Percentiles rank a stretch among this genome's conserved stretches.
Conservation (phyloP, 2,329 filamentous ascomycete species). For the Trichoderma lentiforme region DNA sequence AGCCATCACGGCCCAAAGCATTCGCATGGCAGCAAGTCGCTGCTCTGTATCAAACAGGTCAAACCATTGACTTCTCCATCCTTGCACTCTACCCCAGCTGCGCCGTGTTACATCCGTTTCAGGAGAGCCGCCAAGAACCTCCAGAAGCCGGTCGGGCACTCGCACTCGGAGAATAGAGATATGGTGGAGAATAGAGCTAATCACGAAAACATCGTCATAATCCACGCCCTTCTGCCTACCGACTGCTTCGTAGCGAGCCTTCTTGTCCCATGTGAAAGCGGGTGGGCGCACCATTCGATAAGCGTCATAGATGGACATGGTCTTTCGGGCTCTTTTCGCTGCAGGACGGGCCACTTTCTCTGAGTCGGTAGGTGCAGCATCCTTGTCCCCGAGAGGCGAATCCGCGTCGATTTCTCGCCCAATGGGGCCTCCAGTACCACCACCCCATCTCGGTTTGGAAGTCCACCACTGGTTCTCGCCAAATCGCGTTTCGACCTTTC, state of each 20-base stretch:
- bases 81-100: constrained; percentile 52
- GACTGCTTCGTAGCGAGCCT: constrained; percentile 56
- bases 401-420: constrained; percentile 57
- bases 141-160: constrained; percentile 53
- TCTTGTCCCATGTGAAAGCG: constrained; percentile 57
- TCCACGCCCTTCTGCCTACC: constrained; percentile 46
- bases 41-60: constrained; percentile 56
- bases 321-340: constrained; percentile 52
- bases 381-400: constrained; percentile 44
- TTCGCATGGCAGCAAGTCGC: constrained; percentile 53
- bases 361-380: constrained; percentile 31
- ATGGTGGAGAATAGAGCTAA: constrained; percentile 62
- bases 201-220: constrained; percentile 60
- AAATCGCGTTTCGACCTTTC: constrained; percentile 52
- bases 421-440: constrained; percentile 59
- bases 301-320: constrained; percentile 57
- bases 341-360: constrained; percentile 26
- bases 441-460: constrained; percentile 59
- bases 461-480: constrained; percentile 63
- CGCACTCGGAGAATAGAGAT: constrained; percentile 55
- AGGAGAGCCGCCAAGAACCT: constrained; percentile 48
- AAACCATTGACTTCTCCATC: constrained; percentile 59
- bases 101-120: constrained; percentile 33
- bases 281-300: constrained; percentile 62
- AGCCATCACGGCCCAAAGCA: constrained; percentile 58